Percentiles rank a stretch among this genome's conserved stretches.
These are phyloP conservation scores for Yamadazyma ubonensis DNA, from an alignment of 805 yeast species.

Conservation along the genomic window DNA sequence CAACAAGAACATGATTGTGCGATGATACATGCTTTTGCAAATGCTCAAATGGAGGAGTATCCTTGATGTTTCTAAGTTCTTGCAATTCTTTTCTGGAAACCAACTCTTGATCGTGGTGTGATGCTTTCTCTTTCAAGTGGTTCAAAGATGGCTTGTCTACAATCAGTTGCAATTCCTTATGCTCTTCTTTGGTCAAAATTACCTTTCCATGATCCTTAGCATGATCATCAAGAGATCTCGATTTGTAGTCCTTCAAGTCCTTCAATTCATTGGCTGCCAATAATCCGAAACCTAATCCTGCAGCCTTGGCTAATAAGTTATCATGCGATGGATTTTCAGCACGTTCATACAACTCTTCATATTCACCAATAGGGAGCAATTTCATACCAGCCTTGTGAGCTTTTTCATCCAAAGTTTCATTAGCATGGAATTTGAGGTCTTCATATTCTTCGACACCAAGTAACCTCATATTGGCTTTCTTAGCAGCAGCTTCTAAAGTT, in stretches of 20 bases:
- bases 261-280: conserved; percentile 11
- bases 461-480: conserved; percentile 19
- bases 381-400: conserved; percentile 8
- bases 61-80: conserved; percentile 25
- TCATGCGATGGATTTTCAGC: conserved; percentile 13
- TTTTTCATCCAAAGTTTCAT: conserved; percentile 10
- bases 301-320: conserved; percentile 13
- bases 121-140: conserved; percentile 19
- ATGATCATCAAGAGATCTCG: conserved; percentile 12
- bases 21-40: conserved; percentile 21
- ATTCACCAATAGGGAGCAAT: conserved; percentile 21
- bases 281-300: conserved; percentile 14
- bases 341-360: conserved; percentile 17
- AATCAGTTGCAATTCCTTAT: conserved; percentile 11
- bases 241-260: conserved; percentile 9
- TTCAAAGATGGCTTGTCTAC: conserved; percentile 22
- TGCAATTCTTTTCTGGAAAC: conserved; percentile 26
- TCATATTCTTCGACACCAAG: conserved; percentile 16
- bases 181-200: conserved; percentile 17
- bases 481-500: conserved; percentile 2
- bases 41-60: conserved; percentile 23
- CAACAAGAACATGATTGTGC: conserved; percentile 13
- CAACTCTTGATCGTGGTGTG: conserved; percentile 9
- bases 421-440: conserved; percentile 14
- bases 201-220: conserved; percentile 15